A percentile compares a stretch with the other conserved stretches of the same genome.
These are phyloP conservation scores for Sicyos edulis DNA, from an alignment of 306 rosid genomes.

Conservation along the genomic window DNA sequence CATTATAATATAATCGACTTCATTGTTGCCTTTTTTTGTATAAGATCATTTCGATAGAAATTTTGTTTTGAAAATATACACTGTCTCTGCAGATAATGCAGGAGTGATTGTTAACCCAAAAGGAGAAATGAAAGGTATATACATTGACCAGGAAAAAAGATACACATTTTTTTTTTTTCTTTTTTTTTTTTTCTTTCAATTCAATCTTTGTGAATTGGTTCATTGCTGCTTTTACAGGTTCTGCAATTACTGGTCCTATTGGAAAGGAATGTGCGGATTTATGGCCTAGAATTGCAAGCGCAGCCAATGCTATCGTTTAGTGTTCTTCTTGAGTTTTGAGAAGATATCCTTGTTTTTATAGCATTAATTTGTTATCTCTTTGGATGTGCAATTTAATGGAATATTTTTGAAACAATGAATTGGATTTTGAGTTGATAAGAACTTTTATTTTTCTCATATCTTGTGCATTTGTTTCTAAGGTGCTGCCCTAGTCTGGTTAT, in stretches of 20 bases:
- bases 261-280: constrained; percentile 43
- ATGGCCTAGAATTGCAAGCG: constrained; percentile 39
- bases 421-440: neutral
- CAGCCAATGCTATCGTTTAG: constrained; percentile 39
- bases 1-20: no score
- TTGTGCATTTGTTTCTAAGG: no score
- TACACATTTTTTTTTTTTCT: no score
- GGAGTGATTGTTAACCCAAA: constrained; percentile 39
- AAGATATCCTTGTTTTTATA: neutral
- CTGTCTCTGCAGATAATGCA: constrained; percentile 27
- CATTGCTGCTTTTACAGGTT: constrained; percentile 22
- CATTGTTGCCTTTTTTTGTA: neutral
- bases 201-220: neutral
- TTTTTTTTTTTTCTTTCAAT: no score
- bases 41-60: neutral
- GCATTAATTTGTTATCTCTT: constrained; percentile 1
- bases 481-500: no score
- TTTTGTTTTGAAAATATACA: neutral
- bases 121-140: constrained; percentile 41
- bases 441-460: no score
- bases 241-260: constrained; percentile 37
- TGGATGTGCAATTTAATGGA: neutral
- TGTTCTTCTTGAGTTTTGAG: neutral
- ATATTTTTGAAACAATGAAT: neutral
- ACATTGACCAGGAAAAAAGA: no score